Evolutionary conservation across 768 basidiomycete species (phyloP), one percentile per base, ranked within the genome.

Genomic region (Termitomyces sp.): DNA sequence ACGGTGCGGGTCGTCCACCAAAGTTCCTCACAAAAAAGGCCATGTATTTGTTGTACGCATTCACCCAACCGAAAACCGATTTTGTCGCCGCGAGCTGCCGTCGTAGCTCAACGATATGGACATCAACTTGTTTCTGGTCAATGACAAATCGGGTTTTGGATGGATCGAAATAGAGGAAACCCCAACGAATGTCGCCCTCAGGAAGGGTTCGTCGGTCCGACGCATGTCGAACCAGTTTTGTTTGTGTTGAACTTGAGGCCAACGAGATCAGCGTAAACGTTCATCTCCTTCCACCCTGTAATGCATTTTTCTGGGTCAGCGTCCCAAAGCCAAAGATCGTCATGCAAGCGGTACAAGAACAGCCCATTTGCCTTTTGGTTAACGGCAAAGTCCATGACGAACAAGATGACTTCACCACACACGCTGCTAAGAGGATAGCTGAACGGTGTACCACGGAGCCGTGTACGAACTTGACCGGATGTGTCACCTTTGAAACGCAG

Each of bases 361-460:
- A 82, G 63, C 4, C 79, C 79, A 22, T 74, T 58, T 1, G 79
- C 74, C 36, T 66, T 67, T 55, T 79, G 80, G 53, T 81, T 81
- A 59, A 81, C 78, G 8, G 79, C 79, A 59, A 78, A 79, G 65
- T 82, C 80, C 79, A 82, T 79, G 20, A 70, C 72, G 63, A 79
- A 81, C 40, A 81, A 57, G 15, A 80, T 57, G 3, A 68, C 69
- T 62, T 82, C 80, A 8, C 79, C 79, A 56, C 74, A 79, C 7
- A 80, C 66, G 1, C 69, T 72, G 57, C 77, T 77, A 38, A 81
- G 68, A 3, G 76, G 71, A 58, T 81, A 78, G 49, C 73, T 71
- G 66, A 79, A 76, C 0, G 81, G 80, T 0, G 77, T 78, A 28
- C 81, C 81, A 12, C 80, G 71, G 51, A 72, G 66, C 4, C 81